phyloP scores from a whole-genome alignment of 2,329 filamentous ascomycete species.

The Hypoxylon sp. region DNA sequence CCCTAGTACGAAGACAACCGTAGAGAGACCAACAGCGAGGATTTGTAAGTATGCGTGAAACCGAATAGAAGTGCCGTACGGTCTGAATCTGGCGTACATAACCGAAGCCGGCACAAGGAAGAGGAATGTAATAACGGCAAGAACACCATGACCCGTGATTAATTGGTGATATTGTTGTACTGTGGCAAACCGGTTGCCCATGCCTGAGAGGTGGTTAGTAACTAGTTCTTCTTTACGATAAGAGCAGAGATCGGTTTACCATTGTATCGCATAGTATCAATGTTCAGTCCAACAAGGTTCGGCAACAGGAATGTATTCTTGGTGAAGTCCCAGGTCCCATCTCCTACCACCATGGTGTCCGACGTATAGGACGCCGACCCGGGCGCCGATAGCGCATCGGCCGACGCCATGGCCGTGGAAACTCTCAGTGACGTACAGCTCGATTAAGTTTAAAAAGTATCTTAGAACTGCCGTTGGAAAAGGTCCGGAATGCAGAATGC shows the following conservation, averaged over 20 bases:
- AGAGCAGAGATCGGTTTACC: constrained; percentile 63
- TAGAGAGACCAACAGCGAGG: constrained; percentile 75
- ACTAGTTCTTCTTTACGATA: not conserved
- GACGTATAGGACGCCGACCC: constrained; percentile 82
- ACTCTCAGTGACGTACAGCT: constrained; percentile 33
- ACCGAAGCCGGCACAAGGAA: constrained; percentile 81
- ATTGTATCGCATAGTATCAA: constrained; percentile 88
- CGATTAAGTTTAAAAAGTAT: constrained; percentile 10
- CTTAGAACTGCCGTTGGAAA: constrained; percentile 19
- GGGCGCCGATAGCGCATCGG: constrained; percentile 74
- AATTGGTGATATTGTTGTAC: constrained; percentile 79
- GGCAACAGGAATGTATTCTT: constrained; percentile 85
- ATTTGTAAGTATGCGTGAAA: constrained; percentile 83
- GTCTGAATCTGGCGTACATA: constrained; percentile 78
- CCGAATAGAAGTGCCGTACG: constrained; percentile 73
- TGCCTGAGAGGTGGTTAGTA: constrained; percentile 67
- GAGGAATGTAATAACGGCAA: constrained; percentile 81
- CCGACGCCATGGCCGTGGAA: constrained; percentile 72
- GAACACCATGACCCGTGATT: constrained; percentile 78
- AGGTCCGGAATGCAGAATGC: constrained; percentile 45
- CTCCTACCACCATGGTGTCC: constrained; percentile 81
- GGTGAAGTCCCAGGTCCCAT: constrained; percentile 85
- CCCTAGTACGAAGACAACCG: constrained; percentile 80
- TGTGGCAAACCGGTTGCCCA: constrained; percentile 83
- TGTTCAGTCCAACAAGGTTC: constrained; percentile 81